Base-by-base conservation (phyloP, 495 filamentous ascomycete genomes). In the Aspergillus avenaceus region DNA sequence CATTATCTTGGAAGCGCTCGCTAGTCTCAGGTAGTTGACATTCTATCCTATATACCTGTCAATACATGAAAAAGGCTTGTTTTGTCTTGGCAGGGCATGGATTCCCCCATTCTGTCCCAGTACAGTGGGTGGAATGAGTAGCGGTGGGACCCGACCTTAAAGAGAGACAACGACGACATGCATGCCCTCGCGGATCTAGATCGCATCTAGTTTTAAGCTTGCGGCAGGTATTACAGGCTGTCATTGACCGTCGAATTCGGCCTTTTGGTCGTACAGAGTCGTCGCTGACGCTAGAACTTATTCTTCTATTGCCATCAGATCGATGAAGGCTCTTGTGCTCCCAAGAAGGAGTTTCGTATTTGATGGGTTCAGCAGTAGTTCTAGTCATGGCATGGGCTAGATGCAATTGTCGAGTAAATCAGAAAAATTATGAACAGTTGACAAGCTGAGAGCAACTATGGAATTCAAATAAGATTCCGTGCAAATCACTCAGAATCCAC, bases 171-270 rank as follows among this genome's bases (percentile, higher is more conserved):
- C 69, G 69, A 36, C 69, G 69, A 48, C 69, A 72, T 25, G 69
- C 65, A 60, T 70, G 67, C 13, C 67, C 66, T 4, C 67, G 63
- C 5, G 69, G 67, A 53, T 70, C 67, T 18, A 70, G 41, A 47
- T 72, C 69, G 42, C 69, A 72, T 21, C 69, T 60, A 14, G 69
- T 72, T 49, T 72, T 72, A 47, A 72, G 61, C 61, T 72, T 72
- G 53, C 69, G 69, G 47, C 69, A 72, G 26, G 69, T 72, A 56
- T 72, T 62, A 55, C 69, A 72, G 9, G 69, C 69, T 12, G 67
- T 72, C 67, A 70, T 70, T 8, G 69, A 70, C n/a, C 69, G 67
- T 32, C 67, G 65, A 31, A 72, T 70, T 11, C 69, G 65, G 8
- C 64, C 65, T 45, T 66, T 59, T 4, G 67, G 65, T n/a, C 67